Base-by-base conservation (phyloP, 2,329 filamentous ascomycete species). In the Samsoniella hepiali region DNA sequence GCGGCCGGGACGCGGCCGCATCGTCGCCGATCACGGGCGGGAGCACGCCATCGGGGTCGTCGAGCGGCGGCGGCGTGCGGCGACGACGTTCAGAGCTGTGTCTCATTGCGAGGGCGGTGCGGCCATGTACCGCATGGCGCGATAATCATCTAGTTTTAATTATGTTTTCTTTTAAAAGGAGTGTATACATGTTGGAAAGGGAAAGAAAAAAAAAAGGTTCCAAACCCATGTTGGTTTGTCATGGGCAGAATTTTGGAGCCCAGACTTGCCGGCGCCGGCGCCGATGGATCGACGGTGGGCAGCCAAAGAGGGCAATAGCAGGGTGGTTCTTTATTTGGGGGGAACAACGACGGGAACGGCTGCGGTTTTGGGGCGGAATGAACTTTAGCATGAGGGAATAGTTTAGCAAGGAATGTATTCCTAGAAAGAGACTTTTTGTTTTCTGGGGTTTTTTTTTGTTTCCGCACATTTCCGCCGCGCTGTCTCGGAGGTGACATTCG, bases 41-140 rank as follows among this genome's bases (percentile, higher is more conserved):
- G 10, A 57, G 53, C 38, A 63, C 34, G 51, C 51, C 60, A 40
- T 56, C 60, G n/a, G 51, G 40, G 42, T 50, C 42, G 40, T 56
- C 51, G 27, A 56, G 15, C 15, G 51, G 50, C 29, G 38, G 49
- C 42, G 49, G 29, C 11, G 8, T 31, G 31, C 38, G 49, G 50
- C 51, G 50, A 40, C 38, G 58, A 40, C 51, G 50, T 51, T 56
- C 42, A 13, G 40, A 10, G 42, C 22, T 31, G 27, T 32, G 42
- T 34, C 15, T 62, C 59, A 62, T 62, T 22, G 38, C 22, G 15
- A 62, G 31, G 27, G 27, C 22, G 22, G 2, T 4, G 4, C 9
- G 31, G 29, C 9, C 4, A 8, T 36, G 36, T 27, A 31, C 58
- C 29, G 34, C 58, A 61, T 61, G 11, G 6, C 38, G 45, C 49